Conservation (phyloP, 2,329 filamentous ascomycete species). For the Trichoderma sp. region DNA sequence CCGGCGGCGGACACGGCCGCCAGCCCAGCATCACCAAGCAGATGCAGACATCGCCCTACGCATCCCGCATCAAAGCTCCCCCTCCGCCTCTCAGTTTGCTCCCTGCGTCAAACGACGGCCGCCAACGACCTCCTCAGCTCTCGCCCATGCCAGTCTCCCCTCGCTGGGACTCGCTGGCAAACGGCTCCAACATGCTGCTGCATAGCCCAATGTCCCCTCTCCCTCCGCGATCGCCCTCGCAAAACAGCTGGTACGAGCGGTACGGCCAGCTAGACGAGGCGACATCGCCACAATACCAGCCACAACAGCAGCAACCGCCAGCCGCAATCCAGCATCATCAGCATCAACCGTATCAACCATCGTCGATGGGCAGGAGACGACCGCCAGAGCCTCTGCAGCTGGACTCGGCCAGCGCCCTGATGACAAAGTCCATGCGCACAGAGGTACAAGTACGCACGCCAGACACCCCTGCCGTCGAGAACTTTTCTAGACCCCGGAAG, state of each 20-base stretch:
- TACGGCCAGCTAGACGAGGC: constrained; percentile 26
- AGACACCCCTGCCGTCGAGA: constrained; percentile 47
- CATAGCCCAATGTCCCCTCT: constrained; percentile 27
- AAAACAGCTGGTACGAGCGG: constrained; percentile 23
- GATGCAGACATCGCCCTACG: constrained; percentile 28
- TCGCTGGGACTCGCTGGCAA: constrained; percentile 48
- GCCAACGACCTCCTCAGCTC: constrained; percentile 27
- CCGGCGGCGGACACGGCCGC: constrained; percentile 22
- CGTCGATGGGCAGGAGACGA: constrained; percentile 27
- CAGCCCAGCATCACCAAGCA: constrained; percentile 26
- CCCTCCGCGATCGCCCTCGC: constrained; percentile 12
- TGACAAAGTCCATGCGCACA: constrained; percentile 35
- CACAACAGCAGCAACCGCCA: constrained; percentile 25
- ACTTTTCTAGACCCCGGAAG: constrained; percentile 62
- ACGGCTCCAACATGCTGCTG: constrained; percentile 33
- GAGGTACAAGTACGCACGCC: constrained; percentile 40
- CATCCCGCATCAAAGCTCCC: constrained; percentile 27
- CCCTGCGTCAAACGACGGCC: background rate
- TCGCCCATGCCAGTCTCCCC: constrained; percentile 41
- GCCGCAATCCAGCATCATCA: constrained; percentile 2
- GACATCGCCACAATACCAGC: constrained; percentile 26
- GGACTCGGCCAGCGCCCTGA: constrained; percentile 27
- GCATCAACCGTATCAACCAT: constrained; percentile 18
- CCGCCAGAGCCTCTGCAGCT: constrained; percentile 31
- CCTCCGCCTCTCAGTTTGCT: constrained; percentile 22